Evolutionary conservation across 371 early-diverging fungal species (phyloP), one percentile per base, ranked within the genome.

Genomic region (Smittium culicis): DNA sequence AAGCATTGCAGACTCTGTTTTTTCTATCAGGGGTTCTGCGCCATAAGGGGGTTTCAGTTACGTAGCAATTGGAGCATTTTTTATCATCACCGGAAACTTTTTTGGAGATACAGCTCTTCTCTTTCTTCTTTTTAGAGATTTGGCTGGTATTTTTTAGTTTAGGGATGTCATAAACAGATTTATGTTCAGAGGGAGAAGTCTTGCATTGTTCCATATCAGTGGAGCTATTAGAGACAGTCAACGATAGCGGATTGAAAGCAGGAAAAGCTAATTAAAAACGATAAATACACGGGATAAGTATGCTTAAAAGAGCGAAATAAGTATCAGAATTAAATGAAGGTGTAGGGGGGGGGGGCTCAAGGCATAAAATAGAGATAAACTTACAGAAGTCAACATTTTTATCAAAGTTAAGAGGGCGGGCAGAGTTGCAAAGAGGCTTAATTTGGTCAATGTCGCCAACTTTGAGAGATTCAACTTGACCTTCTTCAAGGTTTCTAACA

Each of bases 1-100:
- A 98, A 0, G 98, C 97, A 75, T 97, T 98, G 80, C 98, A 98
- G 57, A 96, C 77, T 57, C 85, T 81, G 35, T 85, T 81, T 28
- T 91, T 92, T 54, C 86, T 81, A 54, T 81, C 83, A 3, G 66
- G 66, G 70, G 90, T 89, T 58, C 96, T 83, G 54, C 99, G 83
- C 99, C 99, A 99, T 32, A 96, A 83, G 0, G 98, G 97, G 1
- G 99, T 99, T 28, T 80, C 82, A 0, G 84, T 87, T 1, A 94
- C 92, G 5, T 80, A 73, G 80, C 97, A 97, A 75, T 98, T 96
- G 57, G 82, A 81, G 77, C 97, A 97, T 16, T 71, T 71, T 1
- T 80, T 79, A 67, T 81, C 82, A 32, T 73, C 66, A 34, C 5
- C 8, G 30, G 62, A 34, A 24, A 2, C 5, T 25, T 62, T 62